Conservation (phyloP, 768 basidiomycete species). For the Podaxis sp. region DNA sequence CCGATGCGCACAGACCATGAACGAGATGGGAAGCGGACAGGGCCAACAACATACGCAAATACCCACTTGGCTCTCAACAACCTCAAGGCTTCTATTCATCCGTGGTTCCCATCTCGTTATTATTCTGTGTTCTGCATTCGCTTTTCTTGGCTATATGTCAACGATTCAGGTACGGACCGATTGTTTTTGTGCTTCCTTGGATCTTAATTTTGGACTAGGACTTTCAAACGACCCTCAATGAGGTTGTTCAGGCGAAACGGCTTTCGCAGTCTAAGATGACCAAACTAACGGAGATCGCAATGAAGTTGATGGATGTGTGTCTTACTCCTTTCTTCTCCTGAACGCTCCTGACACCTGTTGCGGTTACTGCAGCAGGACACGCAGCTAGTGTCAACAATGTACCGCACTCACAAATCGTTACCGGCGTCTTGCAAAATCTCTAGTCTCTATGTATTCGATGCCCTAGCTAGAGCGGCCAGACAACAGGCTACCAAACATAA, state of each 20-base stretch:
- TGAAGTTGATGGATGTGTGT: slow-evolving; percentile 75
- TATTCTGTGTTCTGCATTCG: neutral
- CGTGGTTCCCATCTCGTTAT: neutral
- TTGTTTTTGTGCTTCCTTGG: slow-evolving; percentile 7
- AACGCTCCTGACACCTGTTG: neutral
- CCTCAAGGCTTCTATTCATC: neutral
- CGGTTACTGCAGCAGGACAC: slow-evolving; percentile 71
- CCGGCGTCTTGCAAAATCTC: slow-evolving; percentile 66
- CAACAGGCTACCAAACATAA: slow-evolving; percentile 61
- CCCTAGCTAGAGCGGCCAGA: slow-evolving; percentile 81
- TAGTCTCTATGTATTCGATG: slow-evolving; percentile 93
- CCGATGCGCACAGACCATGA: slow-evolving; percentile 20
- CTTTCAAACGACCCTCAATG: slow-evolving; percentile 77
- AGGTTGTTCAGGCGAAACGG: slow-evolving; percentile 78
- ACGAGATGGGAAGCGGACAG: neutral
- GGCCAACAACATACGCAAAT: slow-evolving; percentile 17
- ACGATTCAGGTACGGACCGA: slow-evolving; percentile 9
- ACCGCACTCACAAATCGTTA: slow-evolving; percentile 83
- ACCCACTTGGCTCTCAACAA: slow-evolving; percentile 9
- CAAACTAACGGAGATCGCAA: slow-evolving; percentile 67
- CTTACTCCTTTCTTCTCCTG: neutral
- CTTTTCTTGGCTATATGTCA: neutral
- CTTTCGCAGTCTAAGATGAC: slow-evolving; percentile 86
- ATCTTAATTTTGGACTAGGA: slow-evolving; percentile 40
- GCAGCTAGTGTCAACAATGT: slow-evolving; percentile 82